Conservation (phyloP, 2,329 filamentous ascomycete genomes). For the Achaetomium macrosporum region DNA sequence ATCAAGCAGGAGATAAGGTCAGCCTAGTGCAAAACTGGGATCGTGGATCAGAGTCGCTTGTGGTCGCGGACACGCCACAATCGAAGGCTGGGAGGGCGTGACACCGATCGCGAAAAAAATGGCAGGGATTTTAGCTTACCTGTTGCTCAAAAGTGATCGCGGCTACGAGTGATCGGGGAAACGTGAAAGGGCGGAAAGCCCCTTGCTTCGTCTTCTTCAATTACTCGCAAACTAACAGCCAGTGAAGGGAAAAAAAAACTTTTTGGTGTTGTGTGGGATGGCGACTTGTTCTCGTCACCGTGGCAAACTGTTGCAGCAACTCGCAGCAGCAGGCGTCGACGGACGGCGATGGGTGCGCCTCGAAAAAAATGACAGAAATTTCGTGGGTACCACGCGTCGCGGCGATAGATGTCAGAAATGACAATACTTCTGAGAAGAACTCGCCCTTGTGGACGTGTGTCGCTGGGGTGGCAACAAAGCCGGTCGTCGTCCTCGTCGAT, state of each 20-base stretch:
- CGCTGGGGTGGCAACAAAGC: slow-evolving; percentile 16
- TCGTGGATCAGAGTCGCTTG: not conserved
- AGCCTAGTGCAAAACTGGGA: slow-evolving; percentile 2
- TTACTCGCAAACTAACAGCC: slow-evolving; percentile 1
- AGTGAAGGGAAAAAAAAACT: not conserved
- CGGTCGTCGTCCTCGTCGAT: slow-evolving; percentile 21
- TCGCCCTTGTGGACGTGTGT: slow-evolving; percentile 17
- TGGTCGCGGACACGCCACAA: not conserved
- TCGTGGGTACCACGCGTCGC: slow-evolving; percentile 12
- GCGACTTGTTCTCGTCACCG: slow-evolving; percentile 23
- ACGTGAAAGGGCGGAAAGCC: slow-evolving; percentile 25
- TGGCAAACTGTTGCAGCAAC: slow-evolving; percentile 15
- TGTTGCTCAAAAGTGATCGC: slow-evolving; percentile 25
- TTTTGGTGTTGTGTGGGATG: slow-evolving; percentile 15
- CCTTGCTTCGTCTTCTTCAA: slow-evolving; percentile 24
- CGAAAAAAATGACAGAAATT: slow-evolving; percentile 10
- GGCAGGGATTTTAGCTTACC: slow-evolving; percentile 19
- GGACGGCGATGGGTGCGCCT: slow-evolving; percentile 11
- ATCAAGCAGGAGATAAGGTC: slow-evolving; percentile 11
- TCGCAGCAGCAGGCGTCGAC: slow-evolving; percentile 12
- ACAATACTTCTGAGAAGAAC: slow-evolving; percentile 5
- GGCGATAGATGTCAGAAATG: slow-evolving; percentile 16
- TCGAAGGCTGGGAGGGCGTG: slow-evolving; percentile 1
- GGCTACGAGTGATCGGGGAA: slow-evolving; percentile 19
- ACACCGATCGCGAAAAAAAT: slow-evolving; percentile 1